These are phyloP conservation scores for Zoysia matrella DNA, from an alignment of 202 grass and related monocot species.

Conservation along the genomic window DNA sequence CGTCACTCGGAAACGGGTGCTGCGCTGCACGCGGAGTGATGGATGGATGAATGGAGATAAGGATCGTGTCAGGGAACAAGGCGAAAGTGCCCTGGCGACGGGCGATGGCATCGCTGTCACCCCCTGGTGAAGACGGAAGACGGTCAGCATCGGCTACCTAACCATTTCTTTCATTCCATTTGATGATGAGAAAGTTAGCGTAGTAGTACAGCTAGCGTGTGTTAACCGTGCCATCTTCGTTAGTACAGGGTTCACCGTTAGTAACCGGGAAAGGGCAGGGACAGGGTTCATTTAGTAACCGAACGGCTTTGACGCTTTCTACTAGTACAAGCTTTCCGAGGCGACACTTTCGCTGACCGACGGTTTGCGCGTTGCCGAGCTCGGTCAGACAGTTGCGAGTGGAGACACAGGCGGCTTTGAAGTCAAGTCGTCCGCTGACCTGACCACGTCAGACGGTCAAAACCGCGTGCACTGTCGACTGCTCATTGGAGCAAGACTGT, in stretches of 20 bases:
- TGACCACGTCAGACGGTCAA: not conserved
- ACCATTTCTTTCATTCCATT: not conserved
- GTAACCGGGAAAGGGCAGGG: not conserved
- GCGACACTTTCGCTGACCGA: not conserved
- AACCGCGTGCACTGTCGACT: not conserved
- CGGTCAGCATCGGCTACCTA: constrained; percentile 12
- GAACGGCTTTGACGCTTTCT: not conserved
- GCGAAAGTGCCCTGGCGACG: not conserved
- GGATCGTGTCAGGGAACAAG: not conserved
- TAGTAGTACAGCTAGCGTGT: not conserved
- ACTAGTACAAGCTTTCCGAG: too few species aligned
- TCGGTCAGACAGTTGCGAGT: constrained; percentile 11
- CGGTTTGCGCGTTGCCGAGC: not conserved
- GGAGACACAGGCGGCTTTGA: not conserved
- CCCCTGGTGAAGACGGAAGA: not conserved
- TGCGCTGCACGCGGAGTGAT: not conserved
- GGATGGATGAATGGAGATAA: not conserved
- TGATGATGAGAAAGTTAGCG: not conserved
- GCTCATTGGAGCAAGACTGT: too few species aligned
- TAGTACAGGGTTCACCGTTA: not conserved
- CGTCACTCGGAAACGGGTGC: constrained; percentile 7
- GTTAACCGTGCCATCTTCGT: not conserved
- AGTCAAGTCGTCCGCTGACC: not conserved
- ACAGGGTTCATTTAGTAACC: not conserved
- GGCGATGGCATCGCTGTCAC: not conserved